These are phyloP conservation scores for Ustilago shanxiensis DNA, from an alignment of 1,284 basidiomycete genomes.

Conservation along the genomic window DNA sequence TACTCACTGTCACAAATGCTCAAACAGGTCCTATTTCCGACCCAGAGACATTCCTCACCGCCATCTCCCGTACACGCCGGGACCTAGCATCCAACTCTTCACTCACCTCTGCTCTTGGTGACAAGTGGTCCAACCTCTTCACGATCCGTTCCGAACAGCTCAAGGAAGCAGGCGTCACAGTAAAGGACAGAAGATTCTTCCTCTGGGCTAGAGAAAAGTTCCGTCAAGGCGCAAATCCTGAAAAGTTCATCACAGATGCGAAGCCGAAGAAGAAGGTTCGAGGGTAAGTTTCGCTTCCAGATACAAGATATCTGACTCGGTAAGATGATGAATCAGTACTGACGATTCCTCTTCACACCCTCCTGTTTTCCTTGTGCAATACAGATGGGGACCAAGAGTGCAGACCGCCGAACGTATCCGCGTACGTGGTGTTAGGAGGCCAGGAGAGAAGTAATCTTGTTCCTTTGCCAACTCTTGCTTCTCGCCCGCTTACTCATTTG, in stretches of 20 bases:
- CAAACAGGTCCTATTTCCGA: constrained; percentile 24
- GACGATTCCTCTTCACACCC: not conserved
- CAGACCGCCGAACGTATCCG: constrained; percentile 75
- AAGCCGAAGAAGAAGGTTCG: constrained; percentile 80
- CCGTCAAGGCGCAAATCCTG: constrained; percentile 75
- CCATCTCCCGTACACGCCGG: constrained; percentile 79
- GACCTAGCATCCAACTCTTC: constrained; percentile 73
- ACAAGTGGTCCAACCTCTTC: constrained; percentile 80
- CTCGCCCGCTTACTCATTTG: constrained; percentile 15
- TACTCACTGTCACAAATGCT: too few species aligned
- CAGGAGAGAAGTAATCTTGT: constrained; percentile 57
- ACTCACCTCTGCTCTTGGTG: constrained; percentile 68
- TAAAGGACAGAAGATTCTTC: constrained; percentile 81
- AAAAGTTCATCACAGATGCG: constrained; percentile 77
- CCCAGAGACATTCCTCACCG: constrained; percentile 75
- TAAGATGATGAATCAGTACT: not conserved
- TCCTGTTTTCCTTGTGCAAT: not conserved
- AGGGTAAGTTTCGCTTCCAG: constrained; percentile 65
- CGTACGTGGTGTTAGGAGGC: constrained; percentile 59
- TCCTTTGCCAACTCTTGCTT: not conserved
- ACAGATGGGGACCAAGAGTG: constrained; percentile 76
- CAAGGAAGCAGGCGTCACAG: constrained; percentile 77
- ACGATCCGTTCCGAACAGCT: constrained; percentile 75
- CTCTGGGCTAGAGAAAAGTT: constrained; percentile 86
- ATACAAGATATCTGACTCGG: not conserved